phyloP scores from a whole-genome alignment of 768 basidiomycete species.

The Boletus subparvulus region DNA sequence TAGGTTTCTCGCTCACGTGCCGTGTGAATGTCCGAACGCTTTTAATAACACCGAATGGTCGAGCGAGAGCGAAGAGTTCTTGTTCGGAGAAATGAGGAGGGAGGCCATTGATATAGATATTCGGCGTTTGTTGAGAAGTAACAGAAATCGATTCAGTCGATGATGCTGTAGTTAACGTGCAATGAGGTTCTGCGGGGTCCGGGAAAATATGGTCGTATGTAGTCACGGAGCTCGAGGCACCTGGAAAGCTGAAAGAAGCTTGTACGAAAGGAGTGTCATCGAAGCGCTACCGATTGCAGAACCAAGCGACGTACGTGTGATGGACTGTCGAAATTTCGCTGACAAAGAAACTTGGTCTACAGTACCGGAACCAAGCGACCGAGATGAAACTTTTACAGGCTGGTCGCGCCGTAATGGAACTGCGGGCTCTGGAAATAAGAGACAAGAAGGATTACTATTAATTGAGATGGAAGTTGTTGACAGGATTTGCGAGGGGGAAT shows the following conservation, averaged over 20 bases:
- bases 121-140: conserved; percentile 49
- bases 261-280: conserved; percentile 5
- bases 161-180: conserved; percentile 9
- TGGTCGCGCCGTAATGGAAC: conserved; percentile 3
- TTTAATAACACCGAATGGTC: conserved; percentile 69
- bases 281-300: background rate
- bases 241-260: conserved; percentile 30
- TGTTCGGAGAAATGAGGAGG: conserved; percentile 83
- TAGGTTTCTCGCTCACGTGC: conserved; percentile 70
- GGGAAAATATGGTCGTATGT: conserved; percentile 11
- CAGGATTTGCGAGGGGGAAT: conserved; percentile 13
- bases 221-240: conserved; percentile 11
- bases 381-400: conserved; percentile 10
- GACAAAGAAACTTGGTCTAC: conserved; percentile 8
- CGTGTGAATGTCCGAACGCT: conserved; percentile 85
- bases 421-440: conserved; percentile 16
- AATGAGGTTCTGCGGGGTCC: conserved; percentile 13
- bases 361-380: conserved; percentile 13
- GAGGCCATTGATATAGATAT: conserved; percentile 87
- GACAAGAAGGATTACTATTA: conserved; percentile 20
- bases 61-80: conserved; percentile 67
- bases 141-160: conserved; percentile 14
- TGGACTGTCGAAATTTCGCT: conserved; percentile 13
- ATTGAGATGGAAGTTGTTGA: conserved; percentile 10
- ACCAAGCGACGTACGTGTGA: conserved; percentile 25